These are phyloP conservation scores for Pueraria montana DNA, from an alignment of 306 rosid species.

Conservation along the genomic window DNA sequence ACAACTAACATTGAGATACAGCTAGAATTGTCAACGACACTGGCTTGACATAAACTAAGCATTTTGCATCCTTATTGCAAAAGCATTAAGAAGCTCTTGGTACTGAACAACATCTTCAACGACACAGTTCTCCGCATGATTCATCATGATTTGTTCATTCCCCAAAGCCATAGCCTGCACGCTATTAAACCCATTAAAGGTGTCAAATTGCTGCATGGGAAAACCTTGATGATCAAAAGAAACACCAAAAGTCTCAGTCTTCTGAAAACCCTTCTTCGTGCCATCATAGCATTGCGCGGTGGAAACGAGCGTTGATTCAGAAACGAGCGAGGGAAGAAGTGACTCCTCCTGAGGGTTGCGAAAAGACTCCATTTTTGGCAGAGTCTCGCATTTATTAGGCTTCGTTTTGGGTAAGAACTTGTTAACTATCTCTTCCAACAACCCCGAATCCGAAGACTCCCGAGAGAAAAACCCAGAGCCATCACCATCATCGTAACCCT, in stretches of 20 bases:
- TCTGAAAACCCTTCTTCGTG: constrained; percentile 6
- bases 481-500: background rate
- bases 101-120: constrained; percentile 63
- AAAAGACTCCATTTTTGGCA: background rate
- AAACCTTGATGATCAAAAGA: constrained; percentile 47
- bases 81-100: constrained; percentile 62
- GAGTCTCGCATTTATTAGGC: constrained; percentile 27
- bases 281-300: constrained; percentile 29
- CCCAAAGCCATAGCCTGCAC: constrained; percentile 43
- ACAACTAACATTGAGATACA: background rate
- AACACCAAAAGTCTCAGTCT: constrained; percentile 40
- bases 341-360: constrained; percentile 25
- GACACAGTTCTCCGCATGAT: constrained; percentile 43
- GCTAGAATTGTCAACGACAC: background rate
- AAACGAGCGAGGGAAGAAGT: background rate
- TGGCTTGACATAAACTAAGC: constrained; percentile 41
- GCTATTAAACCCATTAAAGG: constrained; percentile 25
- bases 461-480: constrained; percentile 58
- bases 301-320: constrained; percentile 23
- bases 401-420: constrained; percentile 64
- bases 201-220: constrained; percentile 48
- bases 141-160: constrained; percentile 48
- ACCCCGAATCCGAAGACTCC: constrained; percentile 74
- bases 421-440: constrained; percentile 78
- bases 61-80: constrained; percentile 68